Evolutionary conservation across 441 rosid species (phyloP), one percentile per base, ranked within the genome.

Genomic region (Populus trichocarpa): DNA sequence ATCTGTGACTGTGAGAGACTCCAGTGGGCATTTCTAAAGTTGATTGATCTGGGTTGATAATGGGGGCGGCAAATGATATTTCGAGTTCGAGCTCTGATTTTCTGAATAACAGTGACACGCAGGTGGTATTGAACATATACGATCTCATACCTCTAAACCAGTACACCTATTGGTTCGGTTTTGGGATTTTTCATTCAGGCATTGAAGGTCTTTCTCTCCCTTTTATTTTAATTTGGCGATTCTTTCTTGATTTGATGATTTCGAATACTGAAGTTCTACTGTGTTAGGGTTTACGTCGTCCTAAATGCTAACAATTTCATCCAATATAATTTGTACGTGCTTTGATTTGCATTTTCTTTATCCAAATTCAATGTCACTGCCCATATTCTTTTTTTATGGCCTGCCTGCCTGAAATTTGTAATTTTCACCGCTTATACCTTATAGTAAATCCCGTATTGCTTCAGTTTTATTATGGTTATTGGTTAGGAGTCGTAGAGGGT

Each of bases 111-210:
- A 68, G 25, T 20, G 85, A 79, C 42, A 79, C 83, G 72, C 85
- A 81, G 20, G 98, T 96, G 46, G 64, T 87, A 53, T 83, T 96
- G 79, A 91, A 96, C 70, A 90, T 94, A 36, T 96, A 96, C 80
- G 99, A 96, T 89, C 97, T 96, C 75, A 94, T 96, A 26, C 95
- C 95, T 77, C 67, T 86, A 81, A 96, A 96, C 83, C 89, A 85
- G 73, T 96, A 96, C 86, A 90, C 90, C 78, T 88, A 84, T 82
- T 96, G 97, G 98, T 84, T 94, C 71, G 98, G 99, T 10, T 89
- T 93, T 50, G 99, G 99, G 72, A 91, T 96, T 26, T 96, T 93
- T 81, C 98, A 96, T 90, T 93, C 98, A 6, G 99, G 98, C 28
- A 85, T 96, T 80, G 92, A 96, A 84, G 98, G 99, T 92, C 59